Evolutionary conservation across 768 basidiomycete genomes (phyloP), one percentile per base, ranked within the genome.

Genomic region (Russula sp.): DNA sequence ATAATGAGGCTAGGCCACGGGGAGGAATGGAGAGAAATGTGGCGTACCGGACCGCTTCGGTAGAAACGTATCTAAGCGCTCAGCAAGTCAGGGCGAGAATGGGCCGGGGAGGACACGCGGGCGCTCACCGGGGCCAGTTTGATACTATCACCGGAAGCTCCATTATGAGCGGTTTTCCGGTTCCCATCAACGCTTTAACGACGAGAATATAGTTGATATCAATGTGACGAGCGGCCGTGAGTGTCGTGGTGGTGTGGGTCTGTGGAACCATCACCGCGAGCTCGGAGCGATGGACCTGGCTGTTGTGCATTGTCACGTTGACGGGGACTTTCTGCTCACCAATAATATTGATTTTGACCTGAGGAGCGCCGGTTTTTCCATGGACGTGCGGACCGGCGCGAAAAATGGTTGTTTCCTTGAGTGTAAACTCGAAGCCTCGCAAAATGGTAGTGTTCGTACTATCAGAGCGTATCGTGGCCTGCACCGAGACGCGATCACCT

Each of bases 141-240:
- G 91, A 91, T 40, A 94, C 78, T 50, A 90, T 85, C 18, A 93
- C 80, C 18, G 91, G 91, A 32, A 94, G 75, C 34, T 91, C 88
- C 78, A 91, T 82, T 20, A 80, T 76, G 14, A 92, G 69, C 39
- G 84, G 82, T 53, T 81, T 76, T 6, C 84, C 84, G 5, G 82
- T 82, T 44, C 86, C 89, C 75, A 91, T 82, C 54, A 89, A 79
- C 1, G 91, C 92, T 73, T 85, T 90, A 58, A 94, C 86, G 39
- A 78, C 79, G 48, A 95, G 77, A 53, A 82, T 80, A 73, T 95
- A 96, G 0, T 83, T 87, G 52, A 96, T 86, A 70, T 95, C 92
- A 59, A 96, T 88, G 70, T 92, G 87, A 63, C 90, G 77, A 13
- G 91, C 94, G 10, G 88, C 81, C 60, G 86, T 91, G 67, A 94